Conservation (phyloP, 345 rosid species). For the Corymbia maculata region DNA sequence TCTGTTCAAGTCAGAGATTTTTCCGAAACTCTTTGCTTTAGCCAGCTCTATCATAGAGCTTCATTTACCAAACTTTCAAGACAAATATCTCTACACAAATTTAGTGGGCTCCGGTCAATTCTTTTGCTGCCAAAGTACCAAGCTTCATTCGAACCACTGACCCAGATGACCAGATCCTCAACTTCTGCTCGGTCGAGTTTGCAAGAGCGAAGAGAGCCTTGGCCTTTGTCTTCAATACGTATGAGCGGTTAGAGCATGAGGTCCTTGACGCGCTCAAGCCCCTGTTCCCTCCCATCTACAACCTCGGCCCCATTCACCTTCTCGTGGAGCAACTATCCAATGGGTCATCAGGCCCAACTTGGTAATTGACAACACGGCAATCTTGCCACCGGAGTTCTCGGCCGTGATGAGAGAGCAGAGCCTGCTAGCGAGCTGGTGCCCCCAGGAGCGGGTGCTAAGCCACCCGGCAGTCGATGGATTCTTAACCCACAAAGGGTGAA, state of each 20-base stretch:
- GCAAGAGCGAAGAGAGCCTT: constrained; percentile 22
- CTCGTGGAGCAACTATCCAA: constrained; percentile 6
- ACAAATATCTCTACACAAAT: no score
- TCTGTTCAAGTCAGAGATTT: no score
- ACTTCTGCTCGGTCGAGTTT: neutral
- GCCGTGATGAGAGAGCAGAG: constrained; percentile 23
- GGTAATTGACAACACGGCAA: constrained; percentile 21
- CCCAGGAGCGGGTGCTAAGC: constrained; percentile 38
- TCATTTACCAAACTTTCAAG: no score
- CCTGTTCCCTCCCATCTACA: constrained; percentile 27
- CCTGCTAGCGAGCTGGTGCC: constrained; percentile 39
- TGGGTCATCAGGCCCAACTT: constrained; percentile 51
- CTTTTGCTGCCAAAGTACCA: neutral
- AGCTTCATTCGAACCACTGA: constrained; percentile 29
- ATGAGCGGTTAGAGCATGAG: constrained; percentile 30
- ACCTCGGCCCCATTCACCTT: constrained; percentile 35
- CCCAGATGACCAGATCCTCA: constrained; percentile 11
- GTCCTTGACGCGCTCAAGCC: constrained; percentile 12
- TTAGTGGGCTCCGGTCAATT: no score
- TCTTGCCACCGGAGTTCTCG: constrained; percentile 28
- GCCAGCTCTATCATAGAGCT: no score
- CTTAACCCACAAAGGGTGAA: constrained; percentile 57
- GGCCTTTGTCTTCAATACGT: constrained; percentile 42
- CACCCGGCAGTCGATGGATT: constrained; percentile 43
- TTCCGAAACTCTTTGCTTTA: no score